A percentile compares a stretch with the other conserved stretches of the same genome.
Evolutionary conservation across 2,329 filamentous ascomycete species (phyloP).

Genomic region (Trichoderma hamatum): DNA sequence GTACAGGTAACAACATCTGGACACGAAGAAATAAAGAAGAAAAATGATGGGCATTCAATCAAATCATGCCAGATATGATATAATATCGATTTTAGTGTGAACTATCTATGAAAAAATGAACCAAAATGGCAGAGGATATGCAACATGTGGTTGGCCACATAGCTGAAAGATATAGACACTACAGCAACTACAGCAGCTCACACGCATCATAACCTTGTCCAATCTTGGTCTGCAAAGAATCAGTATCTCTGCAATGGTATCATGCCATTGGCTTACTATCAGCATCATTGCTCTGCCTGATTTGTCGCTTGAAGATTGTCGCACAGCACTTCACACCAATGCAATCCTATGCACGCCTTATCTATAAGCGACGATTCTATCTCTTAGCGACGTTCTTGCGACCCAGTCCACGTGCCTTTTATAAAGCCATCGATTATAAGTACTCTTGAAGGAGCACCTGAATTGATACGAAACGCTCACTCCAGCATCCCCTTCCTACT

Average conservation of each 20-base stretch:
- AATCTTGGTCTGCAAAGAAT: neutral
- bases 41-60: neutral
- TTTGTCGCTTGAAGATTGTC: neutral
- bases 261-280: neutral
- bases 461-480: too few species aligned
- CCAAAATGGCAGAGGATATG: too few species aligned
- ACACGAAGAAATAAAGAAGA: neutral
- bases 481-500: neutral
- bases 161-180: neutral
- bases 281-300: neutral
- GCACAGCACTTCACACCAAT: neutral
- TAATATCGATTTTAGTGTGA: too few species aligned
- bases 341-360: neutral
- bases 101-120: too few species aligned
- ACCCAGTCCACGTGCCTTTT: neutral
- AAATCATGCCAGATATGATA: too few species aligned
- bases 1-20: too few species aligned
- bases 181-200: neutral
- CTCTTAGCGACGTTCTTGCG: conserved; percentile 3
- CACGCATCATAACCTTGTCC: neutral
- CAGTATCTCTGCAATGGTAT: neutral
- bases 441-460: too few species aligned
- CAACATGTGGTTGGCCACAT: neutral
- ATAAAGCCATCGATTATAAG: neutral
- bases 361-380: neutral